Percentiles rank a stretch among this genome's conserved stretches.
Evolutionary conservation across 345 rosid species (phyloP).

Genomic region (Eutrema heterophyllum): DNA sequence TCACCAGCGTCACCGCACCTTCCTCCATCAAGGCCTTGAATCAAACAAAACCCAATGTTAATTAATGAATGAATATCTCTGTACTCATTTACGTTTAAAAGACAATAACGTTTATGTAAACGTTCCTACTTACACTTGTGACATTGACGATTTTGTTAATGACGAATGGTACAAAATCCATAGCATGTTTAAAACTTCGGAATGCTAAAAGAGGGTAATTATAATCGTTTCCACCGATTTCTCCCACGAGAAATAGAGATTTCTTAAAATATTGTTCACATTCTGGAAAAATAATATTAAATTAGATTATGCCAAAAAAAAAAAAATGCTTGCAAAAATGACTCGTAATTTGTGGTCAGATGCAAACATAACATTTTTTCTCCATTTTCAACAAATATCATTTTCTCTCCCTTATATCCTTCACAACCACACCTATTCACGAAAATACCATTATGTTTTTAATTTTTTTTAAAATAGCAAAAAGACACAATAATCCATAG

Average conservation of each 20-base stretch:
- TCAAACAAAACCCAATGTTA: not conserved
- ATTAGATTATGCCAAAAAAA: not conserved
- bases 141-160: not conserved
- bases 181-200: not conserved
- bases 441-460: too few relatives aligned
- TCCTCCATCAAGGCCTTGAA: not conserved
- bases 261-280: constrained; percentile 1
- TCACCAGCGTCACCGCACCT: not conserved
- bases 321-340: too few relatives aligned
- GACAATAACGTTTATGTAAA: not conserved
- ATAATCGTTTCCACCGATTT: constrained; percentile 3
- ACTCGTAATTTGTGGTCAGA: too few relatives aligned
- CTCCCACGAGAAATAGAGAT: not conserved
- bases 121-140: not conserved
- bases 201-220: not conserved
- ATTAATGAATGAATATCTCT: not conserved
- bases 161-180: not conserved
- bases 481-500: too few relatives aligned
- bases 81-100: not conserved
- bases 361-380: too few relatives aligned
- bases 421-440: too few relatives aligned
- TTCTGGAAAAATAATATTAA: not conserved
- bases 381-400: too few relatives aligned
- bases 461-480: too few relatives aligned
- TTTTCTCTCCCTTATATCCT: too few relatives aligned